These are phyloP conservation scores for Neospora caninum DNA, from an alignment of 169 alveolate species.

Conservation along the genomic window DNA sequence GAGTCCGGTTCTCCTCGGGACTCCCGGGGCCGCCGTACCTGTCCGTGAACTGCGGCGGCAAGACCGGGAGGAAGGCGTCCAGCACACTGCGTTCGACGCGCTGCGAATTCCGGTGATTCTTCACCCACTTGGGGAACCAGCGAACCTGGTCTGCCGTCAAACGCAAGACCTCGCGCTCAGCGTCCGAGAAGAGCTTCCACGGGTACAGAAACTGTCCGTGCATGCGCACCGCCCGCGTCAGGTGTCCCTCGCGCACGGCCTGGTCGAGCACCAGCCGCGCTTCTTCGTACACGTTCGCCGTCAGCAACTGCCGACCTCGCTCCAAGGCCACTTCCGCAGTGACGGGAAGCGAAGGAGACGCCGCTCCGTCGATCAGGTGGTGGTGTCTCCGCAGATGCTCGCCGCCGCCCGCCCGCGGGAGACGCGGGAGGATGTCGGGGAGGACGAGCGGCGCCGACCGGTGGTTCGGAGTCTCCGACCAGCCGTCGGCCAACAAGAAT, in stretches of 20 bases:
- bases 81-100: slow-evolving; percentile 5
- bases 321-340: neutral
- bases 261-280: neutral
- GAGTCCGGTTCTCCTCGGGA: neutral
- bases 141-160: slow-evolving; percentile 51
- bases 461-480: slow-evolving; percentile 11
- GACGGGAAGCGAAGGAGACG: neutral
- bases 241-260: slow-evolving; percentile 27
- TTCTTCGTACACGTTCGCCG: neutral
- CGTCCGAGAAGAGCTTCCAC: slow-evolving; percentile 38
- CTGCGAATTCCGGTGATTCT: slow-evolving; percentile 41
- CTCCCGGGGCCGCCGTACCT: slow-evolving; percentile 61
- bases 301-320: neutral
- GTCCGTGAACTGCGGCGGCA: slow-evolving; percentile 39
- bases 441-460: neutral
- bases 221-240: slow-evolving; percentile 60
- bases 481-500: slow-evolving; percentile 2
- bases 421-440: slow-evolving; percentile 6
- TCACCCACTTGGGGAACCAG: slow-evolving; percentile 66
- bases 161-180: slow-evolving; percentile 48
- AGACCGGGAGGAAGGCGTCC: slow-evolving; percentile 23
- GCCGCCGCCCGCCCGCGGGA: slow-evolving; percentile 40
- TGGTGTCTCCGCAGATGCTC: slow-evolving; percentile 4
- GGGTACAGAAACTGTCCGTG: slow-evolving; percentile 62
- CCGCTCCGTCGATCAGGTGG: neutral